These are phyloP conservation scores for Cerioporus squamosus DNA, from an alignment of 1,284 basidiomycete genomes.

Conservation along the genomic window DNA sequence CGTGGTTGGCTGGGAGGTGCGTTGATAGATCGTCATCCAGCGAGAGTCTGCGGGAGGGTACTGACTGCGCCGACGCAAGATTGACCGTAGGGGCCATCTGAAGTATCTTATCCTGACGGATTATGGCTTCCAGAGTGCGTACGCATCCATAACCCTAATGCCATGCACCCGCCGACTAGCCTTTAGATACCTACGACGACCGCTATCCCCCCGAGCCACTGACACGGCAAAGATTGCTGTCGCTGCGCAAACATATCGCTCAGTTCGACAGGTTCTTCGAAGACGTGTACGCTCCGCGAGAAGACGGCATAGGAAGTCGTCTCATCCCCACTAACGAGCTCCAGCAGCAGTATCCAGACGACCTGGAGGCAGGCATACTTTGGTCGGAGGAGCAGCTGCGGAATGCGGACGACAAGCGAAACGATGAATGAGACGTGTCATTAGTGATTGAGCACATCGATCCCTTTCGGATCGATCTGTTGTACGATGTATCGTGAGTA, in stretches of 20 bases:
- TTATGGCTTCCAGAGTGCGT: neutral
- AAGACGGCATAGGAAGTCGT: conserved; percentile 15
- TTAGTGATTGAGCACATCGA: neutral
- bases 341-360: conserved; percentile 14
- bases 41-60: no score
- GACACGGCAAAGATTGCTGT: neutral
- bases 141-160: no score
- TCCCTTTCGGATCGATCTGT: neutral
- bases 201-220: neutral
- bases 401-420: no score
- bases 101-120: no score
- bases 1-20: conserved; percentile 21
- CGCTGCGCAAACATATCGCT: neutral
- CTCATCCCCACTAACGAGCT: conserved; percentile 13
- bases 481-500: neutral
- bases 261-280: conserved; percentile 22
- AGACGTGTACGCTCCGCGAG: conserved; percentile 14
- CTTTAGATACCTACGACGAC: neutral
- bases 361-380: conserved; percentile 6
- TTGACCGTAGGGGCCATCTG: neutral
- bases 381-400: conserved; percentile 12
- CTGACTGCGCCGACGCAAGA: no score
- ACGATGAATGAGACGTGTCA: no score
- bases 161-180: no score
- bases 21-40: no score